Evolutionary conservation across 805 yeast species (phyloP).

Genomic region (Barnettozyma siamensis): DNA sequence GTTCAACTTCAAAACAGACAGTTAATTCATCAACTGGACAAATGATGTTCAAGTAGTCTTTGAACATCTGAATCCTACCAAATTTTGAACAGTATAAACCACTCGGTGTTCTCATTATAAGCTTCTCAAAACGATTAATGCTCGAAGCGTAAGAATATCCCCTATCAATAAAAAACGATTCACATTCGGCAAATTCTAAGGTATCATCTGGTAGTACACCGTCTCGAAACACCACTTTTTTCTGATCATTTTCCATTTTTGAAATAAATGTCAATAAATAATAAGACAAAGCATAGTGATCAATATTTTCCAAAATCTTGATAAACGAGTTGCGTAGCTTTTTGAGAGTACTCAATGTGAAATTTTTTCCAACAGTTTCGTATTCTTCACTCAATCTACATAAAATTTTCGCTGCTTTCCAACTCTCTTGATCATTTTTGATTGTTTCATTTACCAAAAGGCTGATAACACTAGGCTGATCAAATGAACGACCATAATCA

Average conservation of each 20-base stretch:
- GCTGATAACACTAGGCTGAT: conserved; percentile 10
- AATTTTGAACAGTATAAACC: too few relatives aligned
- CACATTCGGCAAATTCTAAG: too few relatives aligned
- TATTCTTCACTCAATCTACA: conserved; percentile 24
- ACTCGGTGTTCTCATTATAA: too few relatives aligned
- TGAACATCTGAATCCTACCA: too few relatives aligned
- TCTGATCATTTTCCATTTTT: conserved; percentile 9
- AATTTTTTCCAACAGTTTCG: conserved; percentile 1
- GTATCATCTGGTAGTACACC: too few relatives aligned
- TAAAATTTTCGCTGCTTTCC: conserved; percentile 25
- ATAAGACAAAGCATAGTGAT: conserved; percentile 15
- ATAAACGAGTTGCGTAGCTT: neutral
- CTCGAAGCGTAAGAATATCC: conserved; percentile 1
- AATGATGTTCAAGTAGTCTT: too few relatives aligned
- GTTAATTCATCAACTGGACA: too few relatives aligned
- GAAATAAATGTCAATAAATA: conserved; percentile 22
- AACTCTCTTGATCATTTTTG: conserved; percentile 13
- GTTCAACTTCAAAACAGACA: too few relatives aligned
- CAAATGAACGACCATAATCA: conserved; percentile 20
- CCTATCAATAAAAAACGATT: too few relatives aligned
- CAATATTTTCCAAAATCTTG: conserved; percentile 6
- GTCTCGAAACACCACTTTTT: conserved; percentile 1
- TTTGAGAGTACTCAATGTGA: neutral
- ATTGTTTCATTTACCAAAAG: conserved; percentile 11
- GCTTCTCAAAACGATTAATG: neutral